Evolutionary conservation across 805 yeast species (phyloP), one percentile per base, ranked within the genome.

Genomic region (Komagataella phaffii): DNA sequence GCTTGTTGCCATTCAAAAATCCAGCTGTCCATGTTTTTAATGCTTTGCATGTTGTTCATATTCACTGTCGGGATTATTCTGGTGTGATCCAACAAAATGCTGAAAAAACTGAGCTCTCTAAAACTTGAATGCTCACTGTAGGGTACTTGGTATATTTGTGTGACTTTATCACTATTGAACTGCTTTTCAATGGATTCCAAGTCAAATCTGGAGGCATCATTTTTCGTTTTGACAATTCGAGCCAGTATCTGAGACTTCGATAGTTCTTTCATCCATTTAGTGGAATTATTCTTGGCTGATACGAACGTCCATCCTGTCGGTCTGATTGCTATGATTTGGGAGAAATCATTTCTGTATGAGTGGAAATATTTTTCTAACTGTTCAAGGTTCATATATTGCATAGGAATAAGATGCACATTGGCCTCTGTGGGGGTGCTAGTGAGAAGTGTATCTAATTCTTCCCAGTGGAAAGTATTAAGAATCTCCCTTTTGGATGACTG

Each of bases 101-200:
- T 76, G 61, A 91, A 87, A 51, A 75, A 73, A 10, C 83, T 73
- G 44, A 93, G 70, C 59, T 93, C 99, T 44, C 85, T 69, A 59
- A 81, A 91, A 53, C 96, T 87, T 8, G 96, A 88, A 67, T 93
- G 99, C 61, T 93, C 99, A 60, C 95, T 84, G 61, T 93, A 93
- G 0, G 99, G 98, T 1, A 90, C 77, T 8, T 75, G 64, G 57
- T 83, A 81, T 0, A 80, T 69, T 48, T 80, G 75, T 50, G 70
- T 64, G 46, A 64, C 57, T 56, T 70, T 51, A 52, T 63, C 49
- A 44, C 57, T 53, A 54, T 66, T 62, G 61, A 62, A 64, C 50
- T 70, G 71, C 17, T 45, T 49, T 17, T 70, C 66, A 7, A 63
- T 61, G 48, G 54, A 54, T 51, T 59, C 58, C 10, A 62, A 48